A percentile compares a stretch with the other conserved stretches of the same genome.
These are phyloP conservation scores for Trichoderma harzianum DNA, from an alignment of 2,329 filamentous ascomycete genomes.

Conservation along the genomic window DNA sequence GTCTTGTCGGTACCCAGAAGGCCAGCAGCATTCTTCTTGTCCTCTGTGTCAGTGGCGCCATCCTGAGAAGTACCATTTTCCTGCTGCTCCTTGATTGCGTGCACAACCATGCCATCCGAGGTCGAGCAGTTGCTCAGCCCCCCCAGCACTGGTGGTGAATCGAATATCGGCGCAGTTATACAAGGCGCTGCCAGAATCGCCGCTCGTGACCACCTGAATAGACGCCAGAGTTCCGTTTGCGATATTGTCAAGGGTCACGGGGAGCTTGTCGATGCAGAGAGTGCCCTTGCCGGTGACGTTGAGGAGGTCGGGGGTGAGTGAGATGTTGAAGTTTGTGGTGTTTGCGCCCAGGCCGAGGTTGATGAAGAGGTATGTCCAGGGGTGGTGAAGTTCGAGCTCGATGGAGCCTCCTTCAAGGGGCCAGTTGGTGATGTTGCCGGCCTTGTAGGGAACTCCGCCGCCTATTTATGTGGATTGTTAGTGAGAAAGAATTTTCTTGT, in stretches of 20 bases:
- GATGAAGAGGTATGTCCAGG: conserved; percentile 51
- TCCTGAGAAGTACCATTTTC: not conserved
- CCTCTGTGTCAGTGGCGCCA: conserved; percentile 14
- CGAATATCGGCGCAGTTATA: conserved; percentile 77
- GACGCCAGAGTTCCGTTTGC: conserved; percentile 61
- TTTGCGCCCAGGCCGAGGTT: conserved; percentile 51
- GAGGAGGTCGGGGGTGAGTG: conserved; percentile 57
- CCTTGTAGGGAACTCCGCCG: conserved; percentile 44
- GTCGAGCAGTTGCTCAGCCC: conserved; percentile 37
- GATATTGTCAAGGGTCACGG: conserved; percentile 49
- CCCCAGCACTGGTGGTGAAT: conserved; percentile 52
- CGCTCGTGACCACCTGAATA: conserved; percentile 66
- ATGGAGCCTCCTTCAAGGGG: conserved; percentile 49
- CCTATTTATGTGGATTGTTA: conserved; percentile 32
- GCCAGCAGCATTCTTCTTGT: conserved; percentile 25
- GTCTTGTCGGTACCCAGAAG: conserved; percentile 25
- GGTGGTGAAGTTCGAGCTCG: conserved; percentile 48
- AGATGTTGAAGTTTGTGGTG: conserved; percentile 64
- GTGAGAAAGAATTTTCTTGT: not conserved
- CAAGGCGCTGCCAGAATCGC: conserved; percentile 55
- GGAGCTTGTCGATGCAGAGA: conserved; percentile 62
- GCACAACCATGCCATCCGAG: conserved; percentile 43
- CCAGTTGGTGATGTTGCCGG: conserved; percentile 51
- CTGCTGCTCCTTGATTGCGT: conserved; percentile 29
- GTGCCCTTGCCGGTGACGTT: conserved; percentile 58